Evolutionary conservation across 148 eudicot genomes (phyloP).

Genomic region (Linanthus parryae): DNA sequence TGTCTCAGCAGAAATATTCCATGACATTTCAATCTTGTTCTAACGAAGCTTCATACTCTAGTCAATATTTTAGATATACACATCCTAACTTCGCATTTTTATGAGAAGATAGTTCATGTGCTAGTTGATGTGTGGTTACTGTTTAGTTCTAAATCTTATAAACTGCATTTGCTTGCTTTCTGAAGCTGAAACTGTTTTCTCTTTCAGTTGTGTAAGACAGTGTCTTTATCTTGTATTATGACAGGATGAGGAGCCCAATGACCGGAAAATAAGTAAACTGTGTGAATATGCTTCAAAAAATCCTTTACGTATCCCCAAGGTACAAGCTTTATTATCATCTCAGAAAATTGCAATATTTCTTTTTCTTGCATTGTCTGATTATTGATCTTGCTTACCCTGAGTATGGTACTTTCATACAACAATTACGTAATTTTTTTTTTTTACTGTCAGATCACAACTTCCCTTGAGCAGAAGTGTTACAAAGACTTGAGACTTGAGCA

Average conservation of each 20-base stretch:
- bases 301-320: conserved; percentile 85
- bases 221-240: conserved; percentile 13
- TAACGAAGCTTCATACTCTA: too few relatives aligned
- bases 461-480: conserved; percentile 77
- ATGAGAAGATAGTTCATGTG: not conserved
- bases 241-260: conserved; percentile 76
- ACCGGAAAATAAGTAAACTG: conserved; percentile 71
- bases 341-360: too few relatives aligned
- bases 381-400: conserved; percentile 6
- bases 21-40: too few relatives aligned
- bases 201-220: not conserved
- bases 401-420: too few relatives aligned
- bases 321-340: conserved; percentile 14
- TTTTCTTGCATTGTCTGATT: too few relatives aligned
- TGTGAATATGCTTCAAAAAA: conserved; percentile 86
- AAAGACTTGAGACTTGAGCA: conserved; percentile 60
- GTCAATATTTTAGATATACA: too few relatives aligned
- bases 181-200: not conserved
- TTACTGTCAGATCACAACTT: conserved; percentile 54
- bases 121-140: not conserved
- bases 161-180: not conserved
- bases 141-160: not conserved
- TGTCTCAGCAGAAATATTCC: too few relatives aligned
- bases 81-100: not conserved
- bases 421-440: too few relatives aligned